phyloP scores from a whole-genome alignment of 495 filamentous ascomycete species.

The Letharia lupina region DNA sequence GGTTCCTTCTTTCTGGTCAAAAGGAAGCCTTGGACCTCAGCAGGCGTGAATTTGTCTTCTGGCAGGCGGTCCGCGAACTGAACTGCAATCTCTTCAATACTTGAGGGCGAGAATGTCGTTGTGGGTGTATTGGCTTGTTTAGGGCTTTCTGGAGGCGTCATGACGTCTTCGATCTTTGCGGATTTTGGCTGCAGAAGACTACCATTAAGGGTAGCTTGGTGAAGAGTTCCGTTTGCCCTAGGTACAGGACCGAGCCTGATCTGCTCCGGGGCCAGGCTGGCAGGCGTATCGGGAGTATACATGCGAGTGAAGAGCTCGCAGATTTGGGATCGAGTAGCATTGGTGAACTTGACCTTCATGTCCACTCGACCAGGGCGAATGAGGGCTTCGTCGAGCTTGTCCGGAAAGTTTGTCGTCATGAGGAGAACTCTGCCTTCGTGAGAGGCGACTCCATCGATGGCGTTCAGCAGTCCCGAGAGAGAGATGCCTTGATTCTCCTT shows the following conservation, averaged over 20 bases:
- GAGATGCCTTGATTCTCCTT: constrained; percentile 42
- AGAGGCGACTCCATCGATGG: constrained; percentile 72
- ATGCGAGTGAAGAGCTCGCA: constrained; percentile 63
- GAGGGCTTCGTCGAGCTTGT: constrained; percentile 65
- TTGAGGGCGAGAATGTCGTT: constrained; percentile 18
- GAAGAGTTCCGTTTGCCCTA: background rate
- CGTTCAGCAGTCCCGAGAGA: constrained; percentile 72
- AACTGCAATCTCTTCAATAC: constrained; percentile 37
- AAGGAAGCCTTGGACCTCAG: constrained; percentile 59
- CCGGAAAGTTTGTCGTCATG: constrained; percentile 77
- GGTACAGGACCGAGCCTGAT: background rate
- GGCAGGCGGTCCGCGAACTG: constrained; percentile 58
- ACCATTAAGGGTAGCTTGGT: background rate
- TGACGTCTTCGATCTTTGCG: background rate
- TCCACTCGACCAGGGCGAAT: constrained; percentile 72
- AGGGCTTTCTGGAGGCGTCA: constrained; percentile 17
- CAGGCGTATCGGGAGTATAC: constrained; percentile 45
- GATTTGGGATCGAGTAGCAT: constrained; percentile 54
- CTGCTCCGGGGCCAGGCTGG: background rate
- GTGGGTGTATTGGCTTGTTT: background rate
- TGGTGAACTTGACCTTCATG: constrained; percentile 59
- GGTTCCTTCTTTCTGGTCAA: constrained; percentile 50
- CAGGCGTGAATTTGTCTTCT: constrained; percentile 47
- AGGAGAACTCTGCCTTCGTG: constrained; percentile 74
- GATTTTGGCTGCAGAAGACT: background rate